These are phyloP conservation scores for Lodderomyces orthopsilosis DNA, from an alignment of 1,139 yeast species.

Conservation along the genomic window DNA sequence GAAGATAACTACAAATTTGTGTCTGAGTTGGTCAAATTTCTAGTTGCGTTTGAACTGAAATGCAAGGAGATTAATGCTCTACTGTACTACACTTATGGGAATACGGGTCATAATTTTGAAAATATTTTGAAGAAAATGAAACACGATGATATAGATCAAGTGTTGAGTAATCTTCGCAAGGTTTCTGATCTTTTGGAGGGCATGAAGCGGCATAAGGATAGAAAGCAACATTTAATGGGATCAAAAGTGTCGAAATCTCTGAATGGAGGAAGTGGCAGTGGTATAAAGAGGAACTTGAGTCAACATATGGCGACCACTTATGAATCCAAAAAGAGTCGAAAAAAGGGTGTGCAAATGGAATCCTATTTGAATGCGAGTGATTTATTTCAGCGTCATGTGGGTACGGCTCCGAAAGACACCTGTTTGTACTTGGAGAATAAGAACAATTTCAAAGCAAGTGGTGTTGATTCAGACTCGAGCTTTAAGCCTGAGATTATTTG, in stretches of 20 bases:
- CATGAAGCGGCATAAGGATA: slow-evolving; percentile 2
- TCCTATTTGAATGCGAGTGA: background rate
- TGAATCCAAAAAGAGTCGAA: background rate
- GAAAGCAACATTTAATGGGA: background rate
- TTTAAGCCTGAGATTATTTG: slow-evolving; percentile 19
- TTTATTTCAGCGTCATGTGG: background rate
- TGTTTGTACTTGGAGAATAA: background rate
- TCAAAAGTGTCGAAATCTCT: background rate
- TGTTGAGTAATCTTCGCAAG: slow-evolving; percentile 10
- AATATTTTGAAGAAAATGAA: slow-evolving; percentile 5
- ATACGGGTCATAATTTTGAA: background rate
- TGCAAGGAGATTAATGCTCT: slow-evolving; percentile 9
- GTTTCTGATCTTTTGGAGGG: slow-evolving; percentile 11
- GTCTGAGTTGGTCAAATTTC: slow-evolving; percentile 12
- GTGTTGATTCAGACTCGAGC: slow-evolving; percentile 18
- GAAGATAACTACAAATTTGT: slow-evolving; percentile 9
- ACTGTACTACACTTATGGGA: slow-evolving; percentile 4
- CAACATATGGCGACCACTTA: background rate
- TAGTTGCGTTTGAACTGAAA: slow-evolving; percentile 12
- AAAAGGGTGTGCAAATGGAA: background rate
- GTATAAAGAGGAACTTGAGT: background rate
- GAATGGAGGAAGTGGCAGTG: background rate
- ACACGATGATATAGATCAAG: slow-evolving; percentile 11
- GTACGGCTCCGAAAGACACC: background rate
- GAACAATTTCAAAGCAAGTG: background rate